phyloP scores from a whole-genome alignment of 176 grass and related monocot genomes.

The Tuctoria greenei region DNA sequence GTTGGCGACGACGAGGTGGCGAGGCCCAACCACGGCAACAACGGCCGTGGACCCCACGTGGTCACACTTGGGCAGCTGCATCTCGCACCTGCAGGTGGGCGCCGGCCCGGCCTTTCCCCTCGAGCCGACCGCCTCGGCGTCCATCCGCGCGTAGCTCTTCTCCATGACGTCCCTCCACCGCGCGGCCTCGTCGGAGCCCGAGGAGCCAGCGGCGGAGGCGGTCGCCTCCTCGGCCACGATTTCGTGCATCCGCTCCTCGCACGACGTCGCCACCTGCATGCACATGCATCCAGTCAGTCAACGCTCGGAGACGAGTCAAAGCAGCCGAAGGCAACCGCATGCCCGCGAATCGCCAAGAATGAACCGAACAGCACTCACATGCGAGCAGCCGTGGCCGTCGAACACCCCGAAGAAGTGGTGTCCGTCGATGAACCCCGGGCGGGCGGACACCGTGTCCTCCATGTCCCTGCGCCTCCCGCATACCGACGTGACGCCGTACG shows the following conservation, averaged over 20 bases:
- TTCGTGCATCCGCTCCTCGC: slow-evolving; percentile 79
- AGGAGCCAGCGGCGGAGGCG: neutral
- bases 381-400: slow-evolving; percentile 94
- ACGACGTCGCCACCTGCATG: slow-evolving; percentile 69
- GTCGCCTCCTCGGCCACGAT: slow-evolving; percentile 64
- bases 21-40: slow-evolving; percentile 65
- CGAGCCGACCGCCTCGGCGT: slow-evolving; percentile 52
- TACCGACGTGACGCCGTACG: slow-evolving; percentile 61
- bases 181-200: neutral
- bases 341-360: neutral
- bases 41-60: slow-evolving; percentile 89
- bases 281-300: slow-evolving; percentile 36
- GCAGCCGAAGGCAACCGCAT: neutral
- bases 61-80: slow-evolving; percentile 71
- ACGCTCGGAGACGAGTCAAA: neutral
- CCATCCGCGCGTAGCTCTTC: slow-evolving; percentile 81
- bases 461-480: slow-evolving; percentile 83
- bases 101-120: neutral
- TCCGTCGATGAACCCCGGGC: slow-evolving; percentile 41
- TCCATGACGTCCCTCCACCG: slow-evolving; percentile 63
- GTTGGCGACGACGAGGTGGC: slow-evolving; percentile 67
- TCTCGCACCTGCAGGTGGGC: slow-evolving; percentile 66
- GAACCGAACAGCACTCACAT: slow-evolving; percentile 42
- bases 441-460: slow-evolving; percentile 71
- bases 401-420: slow-evolving; percentile 86